Conservation (phyloP, 257 asterid genomes). For the Nicotiana benthamiana region DNA sequence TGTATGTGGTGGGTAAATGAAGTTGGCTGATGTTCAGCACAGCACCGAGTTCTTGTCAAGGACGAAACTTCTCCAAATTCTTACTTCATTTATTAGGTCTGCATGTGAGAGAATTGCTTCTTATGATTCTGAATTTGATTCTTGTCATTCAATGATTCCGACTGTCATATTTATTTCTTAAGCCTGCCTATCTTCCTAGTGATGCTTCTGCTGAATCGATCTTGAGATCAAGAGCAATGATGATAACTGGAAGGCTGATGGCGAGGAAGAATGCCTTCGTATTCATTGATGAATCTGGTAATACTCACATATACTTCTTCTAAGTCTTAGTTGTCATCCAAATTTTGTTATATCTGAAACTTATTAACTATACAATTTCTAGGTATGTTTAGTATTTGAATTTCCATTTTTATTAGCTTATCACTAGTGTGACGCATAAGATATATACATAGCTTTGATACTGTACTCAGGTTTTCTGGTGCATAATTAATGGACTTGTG, state of each 20-base stretch:
- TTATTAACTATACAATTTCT: background rate
- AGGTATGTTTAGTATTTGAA: background rate
- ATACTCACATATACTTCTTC: constrained; percentile 15
- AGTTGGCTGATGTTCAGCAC: constrained; percentile 85
- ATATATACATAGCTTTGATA: background rate
- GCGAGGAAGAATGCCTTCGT: constrained; percentile 69
- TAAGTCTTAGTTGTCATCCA: background rate
- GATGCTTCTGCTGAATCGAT: constrained; percentile 62
- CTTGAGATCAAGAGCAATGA: constrained; percentile 86
- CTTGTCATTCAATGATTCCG: background rate
- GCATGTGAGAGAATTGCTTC: background rate
- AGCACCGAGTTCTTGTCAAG: constrained; percentile 72
- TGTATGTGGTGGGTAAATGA: constrained; percentile 25
- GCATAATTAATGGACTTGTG: background rate
- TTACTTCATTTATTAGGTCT: constrained; percentile 82
- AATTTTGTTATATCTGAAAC: background rate
- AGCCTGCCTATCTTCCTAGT: constrained; percentile 27
- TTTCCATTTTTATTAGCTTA: background rate
- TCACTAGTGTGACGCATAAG: background rate
- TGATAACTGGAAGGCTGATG: constrained; percentile 86
- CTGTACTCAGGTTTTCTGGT: background rate
- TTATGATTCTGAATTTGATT: background rate
- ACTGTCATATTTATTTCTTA: background rate
- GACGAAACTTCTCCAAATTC: constrained; percentile 66
- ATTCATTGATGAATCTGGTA: constrained; percentile 63